Conservation (phyloP, 2,329 filamentous ascomycete species). For the Arthrobotrys conoides region DNA sequence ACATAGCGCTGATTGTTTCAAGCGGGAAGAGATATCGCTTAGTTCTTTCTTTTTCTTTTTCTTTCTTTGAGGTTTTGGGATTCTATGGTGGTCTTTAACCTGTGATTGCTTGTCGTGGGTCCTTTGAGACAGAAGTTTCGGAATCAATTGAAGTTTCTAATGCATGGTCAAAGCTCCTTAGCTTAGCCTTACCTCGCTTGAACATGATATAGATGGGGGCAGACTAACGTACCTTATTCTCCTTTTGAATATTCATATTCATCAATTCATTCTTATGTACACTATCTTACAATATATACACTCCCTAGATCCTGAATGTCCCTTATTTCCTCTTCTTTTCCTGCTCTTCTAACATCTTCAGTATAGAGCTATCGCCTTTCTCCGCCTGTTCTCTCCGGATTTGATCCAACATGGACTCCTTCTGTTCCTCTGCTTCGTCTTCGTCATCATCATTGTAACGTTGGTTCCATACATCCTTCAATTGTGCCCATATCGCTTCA, state of each 20-base stretch:
- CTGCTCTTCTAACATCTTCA: conserved; percentile 47
- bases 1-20: conserved; percentile 39
- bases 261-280: conserved; percentile 49
- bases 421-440: conserved; percentile 6
- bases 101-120: conserved; percentile 13
- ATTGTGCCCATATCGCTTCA: conserved; percentile 44
- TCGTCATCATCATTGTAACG: conserved; percentile 44
- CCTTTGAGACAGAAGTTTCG: conserved; percentile 50
- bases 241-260: background rate
- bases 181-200: background rate
- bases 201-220: background rate
- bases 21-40: background rate
- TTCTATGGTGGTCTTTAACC: background rate
- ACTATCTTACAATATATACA: conserved; percentile 30
- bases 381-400: conserved; percentile 39
- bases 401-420: conserved; percentile 44
- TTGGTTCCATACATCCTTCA: conserved; percentile 57
- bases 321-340: conserved; percentile 28
- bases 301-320: background rate
- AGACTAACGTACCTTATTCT: conserved; percentile 7
- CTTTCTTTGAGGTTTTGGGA: conserved; percentile 31
- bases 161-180: conserved; percentile 32
- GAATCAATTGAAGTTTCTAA: background rate
- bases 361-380: conserved; percentile 25
- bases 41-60: conserved; percentile 29